These are phyloP conservation scores for Paramecium bursaria DNA, from an alignment of 73 alveolate genomes.

Conservation along the genomic window DNA sequence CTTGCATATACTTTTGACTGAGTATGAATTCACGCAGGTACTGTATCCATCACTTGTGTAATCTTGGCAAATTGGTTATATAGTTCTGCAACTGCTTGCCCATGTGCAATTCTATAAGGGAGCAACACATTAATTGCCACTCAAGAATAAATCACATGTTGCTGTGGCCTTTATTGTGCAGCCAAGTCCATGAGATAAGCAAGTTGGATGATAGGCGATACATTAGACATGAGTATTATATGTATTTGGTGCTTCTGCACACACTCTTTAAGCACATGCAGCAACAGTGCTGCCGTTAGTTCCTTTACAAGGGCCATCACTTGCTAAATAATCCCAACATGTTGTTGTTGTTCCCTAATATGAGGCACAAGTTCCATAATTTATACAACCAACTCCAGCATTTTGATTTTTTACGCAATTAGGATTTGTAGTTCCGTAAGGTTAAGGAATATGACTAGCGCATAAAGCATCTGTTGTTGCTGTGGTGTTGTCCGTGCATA, in stretches of 20 bases:
- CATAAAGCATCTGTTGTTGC: constrained; percentile 54
- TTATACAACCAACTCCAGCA: neutral
- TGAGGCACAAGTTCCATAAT: neutral
- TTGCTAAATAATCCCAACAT: neutral
- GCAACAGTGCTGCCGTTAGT: neutral
- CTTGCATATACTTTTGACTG: neutral
- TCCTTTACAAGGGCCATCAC: constrained; percentile 24
- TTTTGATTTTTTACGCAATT: neutral
- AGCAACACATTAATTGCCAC: neutral
- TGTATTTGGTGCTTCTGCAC: constrained; percentile 28
- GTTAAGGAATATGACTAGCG: too few relatives aligned
- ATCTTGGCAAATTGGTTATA: neutral
- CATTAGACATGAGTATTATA: constrained; percentile 9
- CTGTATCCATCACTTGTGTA: neutral
- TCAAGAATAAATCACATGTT: neutral
- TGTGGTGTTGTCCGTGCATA: constrained; percentile 31
- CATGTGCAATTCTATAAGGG: neutral
- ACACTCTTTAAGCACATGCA: neutral
- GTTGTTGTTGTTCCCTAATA: constrained; percentile 5
- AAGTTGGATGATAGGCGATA: constrained; percentile 38
- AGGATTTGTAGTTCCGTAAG: too few relatives aligned
- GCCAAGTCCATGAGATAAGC: constrained; percentile 5
- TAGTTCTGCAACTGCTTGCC: neutral
- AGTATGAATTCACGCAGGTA: neutral
- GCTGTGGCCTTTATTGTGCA: neutral